These are phyloP conservation scores for Pythium utonaiense DNA, from an alignment of 352 stramenopile genomes.

Conservation along the genomic window DNA sequence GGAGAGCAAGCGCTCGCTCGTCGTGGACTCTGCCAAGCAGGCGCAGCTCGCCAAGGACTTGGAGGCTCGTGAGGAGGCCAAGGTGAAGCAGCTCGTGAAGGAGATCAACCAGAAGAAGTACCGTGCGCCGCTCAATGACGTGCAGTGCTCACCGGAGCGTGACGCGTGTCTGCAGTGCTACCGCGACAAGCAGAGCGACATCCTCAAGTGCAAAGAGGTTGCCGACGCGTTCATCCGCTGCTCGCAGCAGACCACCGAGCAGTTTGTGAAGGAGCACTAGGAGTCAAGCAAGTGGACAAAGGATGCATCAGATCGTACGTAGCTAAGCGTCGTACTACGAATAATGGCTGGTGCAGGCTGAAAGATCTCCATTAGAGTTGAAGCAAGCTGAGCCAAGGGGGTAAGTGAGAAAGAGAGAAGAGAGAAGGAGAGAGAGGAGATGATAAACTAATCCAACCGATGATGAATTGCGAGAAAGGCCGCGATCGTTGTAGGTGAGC, in stretches of 20 bases:
- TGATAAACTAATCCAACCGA: slow-evolving; percentile 14
- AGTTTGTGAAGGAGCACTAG: slow-evolving; percentile 68
- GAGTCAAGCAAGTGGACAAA: too few species aligned
- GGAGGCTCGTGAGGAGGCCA: slow-evolving; percentile 59
- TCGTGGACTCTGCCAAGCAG: slow-evolving; percentile 34
- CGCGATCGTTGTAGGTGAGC: too few species aligned
- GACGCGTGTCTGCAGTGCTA: slow-evolving; percentile 85
- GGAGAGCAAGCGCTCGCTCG: slow-evolving; percentile 34
- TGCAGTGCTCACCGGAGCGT: slow-evolving; percentile 75
- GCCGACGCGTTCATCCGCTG: slow-evolving; percentile 82
- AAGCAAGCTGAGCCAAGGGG: not conserved
- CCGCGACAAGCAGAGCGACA: slow-evolving; percentile 73
- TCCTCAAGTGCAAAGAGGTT: slow-evolving; percentile 85
- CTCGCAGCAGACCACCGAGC: slow-evolving; percentile 77
- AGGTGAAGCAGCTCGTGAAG: slow-evolving; percentile 70
- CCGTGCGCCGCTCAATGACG: slow-evolving; percentile 70
- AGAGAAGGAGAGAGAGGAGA: not conserved
- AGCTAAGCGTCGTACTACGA: not conserved
- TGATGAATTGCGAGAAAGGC: not conserved
- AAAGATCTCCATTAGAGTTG: not conserved
- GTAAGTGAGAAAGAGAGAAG: not conserved
- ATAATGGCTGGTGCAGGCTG: not conserved
- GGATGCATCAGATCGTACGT: not conserved
- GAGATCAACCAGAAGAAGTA: slow-evolving; percentile 85
- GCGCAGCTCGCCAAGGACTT: slow-evolving; percentile 66